Percentiles rank a stretch among this genome's conserved stretches.
phyloP scores from a whole-genome alignment of 345 rosid species.

The Melastoma malabathricum region DNA sequence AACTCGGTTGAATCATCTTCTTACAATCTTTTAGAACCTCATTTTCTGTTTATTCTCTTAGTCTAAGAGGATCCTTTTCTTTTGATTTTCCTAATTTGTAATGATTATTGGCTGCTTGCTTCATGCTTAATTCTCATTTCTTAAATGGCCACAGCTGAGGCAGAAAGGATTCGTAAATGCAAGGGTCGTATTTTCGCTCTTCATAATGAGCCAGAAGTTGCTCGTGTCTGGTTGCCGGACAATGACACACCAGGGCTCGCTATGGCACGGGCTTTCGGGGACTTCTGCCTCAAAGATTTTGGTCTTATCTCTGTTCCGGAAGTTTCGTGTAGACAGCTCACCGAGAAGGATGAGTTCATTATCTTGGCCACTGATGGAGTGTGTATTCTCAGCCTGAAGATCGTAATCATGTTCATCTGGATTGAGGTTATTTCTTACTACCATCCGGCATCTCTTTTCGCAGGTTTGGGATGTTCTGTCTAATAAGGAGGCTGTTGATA shows the following conservation, averaged over 20 bases:
- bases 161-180: slow-evolving; percentile 24
- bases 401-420: no score
- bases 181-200: slow-evolving; percentile 32
- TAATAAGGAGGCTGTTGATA: slow-evolving; percentile 25
- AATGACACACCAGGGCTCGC: slow-evolving; percentile 36
- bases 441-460: background rate
- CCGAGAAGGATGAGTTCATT: slow-evolving; percentile 26
- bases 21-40: no score
- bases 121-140: no score
- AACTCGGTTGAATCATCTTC: no score
- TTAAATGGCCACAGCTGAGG: slow-evolving; percentile 15
- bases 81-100: no score
- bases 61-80: no score
- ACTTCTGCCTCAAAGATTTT: slow-evolving; percentile 35
- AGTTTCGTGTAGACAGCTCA: slow-evolving; percentile 18
- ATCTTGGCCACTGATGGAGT: slow-evolving; percentile 43
- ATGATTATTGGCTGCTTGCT: no score
- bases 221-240: slow-evolving; percentile 33
- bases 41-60: no score
- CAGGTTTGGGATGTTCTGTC: slow-evolving; percentile 43
- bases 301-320: slow-evolving; percentile 37
- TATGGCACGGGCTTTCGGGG: slow-evolving; percentile 44
- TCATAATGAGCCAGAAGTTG: slow-evolving; percentile 31
- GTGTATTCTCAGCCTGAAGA: background rate
- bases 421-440: no score